phyloP scores from a whole-genome alignment of 441 rosid species.

The Erodium moschatum region DNA sequence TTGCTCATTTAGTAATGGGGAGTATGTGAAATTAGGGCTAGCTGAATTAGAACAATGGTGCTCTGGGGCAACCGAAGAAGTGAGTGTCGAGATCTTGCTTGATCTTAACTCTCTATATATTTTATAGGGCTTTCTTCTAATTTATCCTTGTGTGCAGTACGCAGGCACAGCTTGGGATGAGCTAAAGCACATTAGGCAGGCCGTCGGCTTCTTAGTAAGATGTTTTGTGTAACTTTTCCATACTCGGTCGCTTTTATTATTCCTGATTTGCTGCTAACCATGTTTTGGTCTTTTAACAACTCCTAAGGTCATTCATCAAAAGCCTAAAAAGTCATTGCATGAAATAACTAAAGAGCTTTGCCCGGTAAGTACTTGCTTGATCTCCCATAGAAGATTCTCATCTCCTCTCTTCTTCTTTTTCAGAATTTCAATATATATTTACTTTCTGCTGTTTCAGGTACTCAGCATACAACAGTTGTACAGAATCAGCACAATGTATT shows the following conservation, averaged over 20 bases:
- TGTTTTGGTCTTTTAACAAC: constrained; percentile 8
- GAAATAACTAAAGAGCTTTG: constrained; percentile 94
- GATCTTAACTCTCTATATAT: constrained; percentile 12
- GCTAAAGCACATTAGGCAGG: constrained; percentile 67
- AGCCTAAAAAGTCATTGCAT: constrained; percentile 79
- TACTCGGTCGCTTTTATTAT: constrained; percentile 10
- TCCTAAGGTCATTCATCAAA: constrained; percentile 86
- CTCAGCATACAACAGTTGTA: constrained; percentile 92
- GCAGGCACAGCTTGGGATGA: constrained; percentile 81
- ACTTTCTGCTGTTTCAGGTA: constrained; percentile 39
- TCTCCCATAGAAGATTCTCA: not conserved
- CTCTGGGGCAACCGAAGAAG: constrained; percentile 90
- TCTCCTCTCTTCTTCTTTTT: constrained; percentile 4
- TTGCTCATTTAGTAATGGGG: constrained; percentile 96
- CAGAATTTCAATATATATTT: not conserved
- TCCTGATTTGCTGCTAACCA: constrained; percentile 5
- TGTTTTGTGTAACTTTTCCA: constrained; percentile 6
- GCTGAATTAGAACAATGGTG: constrained; percentile 98
- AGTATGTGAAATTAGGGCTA: constrained; percentile 92
- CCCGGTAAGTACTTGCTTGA: constrained; percentile 51
- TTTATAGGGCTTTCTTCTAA: constrained; percentile 10
- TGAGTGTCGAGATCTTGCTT: constrained; percentile 31
- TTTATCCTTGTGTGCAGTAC: constrained; percentile 44
- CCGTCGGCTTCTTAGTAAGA: constrained; percentile 66
- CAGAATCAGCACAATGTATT: constrained; percentile 94